Evolutionary conservation across 306 rosid species (phyloP).

Genomic region (Abrus pulchellus): DNA sequence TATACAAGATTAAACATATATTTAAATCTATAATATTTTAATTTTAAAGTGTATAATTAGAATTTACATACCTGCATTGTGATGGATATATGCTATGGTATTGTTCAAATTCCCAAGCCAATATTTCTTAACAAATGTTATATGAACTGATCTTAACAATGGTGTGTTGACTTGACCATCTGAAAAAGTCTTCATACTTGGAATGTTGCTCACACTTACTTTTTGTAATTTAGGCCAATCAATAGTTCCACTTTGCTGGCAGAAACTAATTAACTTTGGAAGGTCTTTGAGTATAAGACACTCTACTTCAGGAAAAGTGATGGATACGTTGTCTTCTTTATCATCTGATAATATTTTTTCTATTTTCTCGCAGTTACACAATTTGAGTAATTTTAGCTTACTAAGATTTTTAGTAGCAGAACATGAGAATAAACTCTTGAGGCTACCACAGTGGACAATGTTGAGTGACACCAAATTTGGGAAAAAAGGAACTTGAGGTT

Average conservation of each 20-base stretch:
- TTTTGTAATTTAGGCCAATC: neutral
- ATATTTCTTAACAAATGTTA: neutral
- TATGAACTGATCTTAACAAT: neutral
- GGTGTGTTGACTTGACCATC: neutral
- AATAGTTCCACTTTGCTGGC: neutral
- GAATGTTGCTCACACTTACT: neutral
- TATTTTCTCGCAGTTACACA: neutral
- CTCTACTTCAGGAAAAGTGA: neutral
- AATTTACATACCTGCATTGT: no score
- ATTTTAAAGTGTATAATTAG: no score
- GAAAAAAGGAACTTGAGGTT: no score
- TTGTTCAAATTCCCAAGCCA: neutral
- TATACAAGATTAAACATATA: no score
- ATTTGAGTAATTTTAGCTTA: neutral
- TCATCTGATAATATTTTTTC: neutral
- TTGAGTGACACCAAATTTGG: no score
- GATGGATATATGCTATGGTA: neutral
- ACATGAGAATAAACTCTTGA: no score
- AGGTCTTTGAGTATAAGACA: conserved; percentile 25
- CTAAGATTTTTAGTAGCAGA: no score
- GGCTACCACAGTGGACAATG: no score
- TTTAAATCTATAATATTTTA: no score
- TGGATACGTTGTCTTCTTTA: neutral
- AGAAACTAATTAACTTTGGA: neutral
- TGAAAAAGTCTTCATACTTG: conserved; percentile 1